Percentiles rank a stretch among this genome's conserved stretches.
Conservation (phyloP, 371 early-diverging fungal genomes). For the Apophysomyces trapeziformis region DNA sequence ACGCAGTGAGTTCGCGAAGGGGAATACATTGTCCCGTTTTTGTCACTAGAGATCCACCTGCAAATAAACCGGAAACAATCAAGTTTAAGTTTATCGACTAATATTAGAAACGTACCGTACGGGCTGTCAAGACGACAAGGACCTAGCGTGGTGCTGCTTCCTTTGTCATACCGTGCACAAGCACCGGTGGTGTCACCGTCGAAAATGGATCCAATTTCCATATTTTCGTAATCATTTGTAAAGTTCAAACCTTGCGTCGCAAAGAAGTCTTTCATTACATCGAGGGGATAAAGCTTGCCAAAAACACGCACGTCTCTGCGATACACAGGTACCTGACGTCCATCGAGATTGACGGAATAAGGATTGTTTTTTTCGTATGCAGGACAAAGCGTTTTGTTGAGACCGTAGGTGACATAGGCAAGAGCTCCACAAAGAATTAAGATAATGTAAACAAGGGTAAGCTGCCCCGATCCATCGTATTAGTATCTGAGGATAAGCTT, state of each 20-base stretch:
- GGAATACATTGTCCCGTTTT: conserved; percentile 40
- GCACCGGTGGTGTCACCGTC: conserved; percentile 41
- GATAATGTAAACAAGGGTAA: conserved; percentile 71
- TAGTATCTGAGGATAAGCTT: background rate
- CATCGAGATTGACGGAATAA: conserved; percentile 30
- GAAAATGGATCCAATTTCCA: conserved; percentile 56
- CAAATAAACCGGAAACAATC: conserved; percentile 7
- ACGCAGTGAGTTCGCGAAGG: conserved; percentile 30
- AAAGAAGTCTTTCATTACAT: conserved; percentile 42
- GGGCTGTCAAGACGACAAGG: conserved; percentile 46
- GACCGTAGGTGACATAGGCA: conserved; percentile 75
- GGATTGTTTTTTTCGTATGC: conserved; percentile 24
- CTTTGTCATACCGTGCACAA: conserved; percentile 37
- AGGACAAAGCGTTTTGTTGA: conserved; percentile 58
- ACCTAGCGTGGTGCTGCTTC: conserved; percentile 17
- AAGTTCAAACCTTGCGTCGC: conserved; percentile 41
- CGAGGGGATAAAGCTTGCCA: conserved; percentile 50
- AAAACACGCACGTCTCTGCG: conserved; percentile 50
- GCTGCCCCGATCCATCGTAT: conserved; percentile 27
- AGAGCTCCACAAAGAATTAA: conserved; percentile 65
- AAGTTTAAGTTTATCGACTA: background rate
- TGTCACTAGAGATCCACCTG: conserved; percentile 25
- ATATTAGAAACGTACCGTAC: conserved; percentile 37
- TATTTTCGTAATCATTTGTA: conserved; percentile 52
- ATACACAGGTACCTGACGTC: conserved; percentile 38